Base-by-base conservation (phyloP, 2,329 filamentous ascomycete genomes). In the Penicillium sp. region DNA sequence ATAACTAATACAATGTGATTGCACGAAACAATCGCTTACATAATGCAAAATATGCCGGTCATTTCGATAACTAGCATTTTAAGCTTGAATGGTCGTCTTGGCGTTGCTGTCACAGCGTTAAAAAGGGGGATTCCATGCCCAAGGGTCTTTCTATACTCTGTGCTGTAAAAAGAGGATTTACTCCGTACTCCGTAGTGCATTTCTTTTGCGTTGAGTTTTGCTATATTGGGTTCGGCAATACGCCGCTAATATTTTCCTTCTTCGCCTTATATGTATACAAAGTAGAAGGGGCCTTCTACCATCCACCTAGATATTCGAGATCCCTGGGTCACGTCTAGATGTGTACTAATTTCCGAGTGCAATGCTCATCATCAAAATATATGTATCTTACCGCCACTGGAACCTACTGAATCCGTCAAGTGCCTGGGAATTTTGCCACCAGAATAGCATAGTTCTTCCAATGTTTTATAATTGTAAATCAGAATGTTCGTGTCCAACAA, bases 31-130 rank as follows among this genome's bases (percentile, higher is more conserved):
- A 9, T 7, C 21, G 25, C n/a, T 39, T 33, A 23, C 17, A 54
- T 31, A 27, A 29, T 43, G 15, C 49, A 31, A 48, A 10, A 49
- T 17, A 45, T 45, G 29, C 29, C n/a, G 31, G 31, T 27, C 19
- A 36, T 36, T 19, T 12, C 12, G 29, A 29, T 39, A n/a, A n/a
- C n/a, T n/a, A 15, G 15, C 25, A 35, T 25, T 51, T 61, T 61
- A 64, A 64, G 60, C 60, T 61, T 50, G 49, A 60, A 43, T 47
- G 19, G 19, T 31, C 27, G 60, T 10, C 62, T 66, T 66, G 62
- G 62, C 62, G 31, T 57, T 54, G 23, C 5, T 10, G 54, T 62
- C 60, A 62, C 39, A 19, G 49, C 25, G 15, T 15, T 1, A 36
- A 53, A 45, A 45, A 21, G 35, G 35, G 43, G 33, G 25, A 39